phyloP scores from a whole-genome alignment of 1,139 yeast species.

The Geotrichum macrosporum region DNA sequence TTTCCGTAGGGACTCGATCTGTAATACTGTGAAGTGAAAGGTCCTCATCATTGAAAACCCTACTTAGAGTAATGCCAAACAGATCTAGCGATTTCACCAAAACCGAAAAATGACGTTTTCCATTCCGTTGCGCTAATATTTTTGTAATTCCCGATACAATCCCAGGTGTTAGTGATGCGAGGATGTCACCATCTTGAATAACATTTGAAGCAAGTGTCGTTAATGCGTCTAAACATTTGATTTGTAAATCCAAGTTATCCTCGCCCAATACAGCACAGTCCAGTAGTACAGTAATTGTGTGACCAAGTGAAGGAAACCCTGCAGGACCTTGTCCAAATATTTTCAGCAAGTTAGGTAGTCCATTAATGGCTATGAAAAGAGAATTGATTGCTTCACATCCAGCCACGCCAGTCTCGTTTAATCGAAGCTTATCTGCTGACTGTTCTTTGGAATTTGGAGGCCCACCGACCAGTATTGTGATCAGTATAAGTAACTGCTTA shows the following conservation, averaged over 20 bases:
- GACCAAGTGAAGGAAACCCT: slow-evolving; percentile 47
- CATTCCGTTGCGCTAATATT: slow-evolving; percentile 40
- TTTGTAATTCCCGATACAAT: slow-evolving; percentile 49
- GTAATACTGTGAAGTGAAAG: slow-evolving; percentile 25
- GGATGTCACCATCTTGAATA: slow-evolving; percentile 44
- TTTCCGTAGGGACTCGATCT: slow-evolving; percentile 2
- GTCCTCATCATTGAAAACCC: slow-evolving; percentile 44
- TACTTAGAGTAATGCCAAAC: slow-evolving; percentile 36
- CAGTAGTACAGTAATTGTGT: slow-evolving; percentile 45
- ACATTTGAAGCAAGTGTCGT: slow-evolving; percentile 36
- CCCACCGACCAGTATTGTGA: slow-evolving; percentile 47
- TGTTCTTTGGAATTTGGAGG: slow-evolving; percentile 33
- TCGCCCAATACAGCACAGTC: slow-evolving; percentile 36
- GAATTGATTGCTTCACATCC: slow-evolving; percentile 41
- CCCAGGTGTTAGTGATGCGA: slow-evolving; percentile 56
- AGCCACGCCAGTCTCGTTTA: slow-evolving; percentile 42
- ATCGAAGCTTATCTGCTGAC: slow-evolving; percentile 24
- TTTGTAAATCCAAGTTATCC: slow-evolving; percentile 27
- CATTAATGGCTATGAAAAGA: slow-evolving; percentile 39
- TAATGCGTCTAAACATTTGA: slow-evolving; percentile 37
- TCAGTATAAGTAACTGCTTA: slow-evolving; percentile 48
- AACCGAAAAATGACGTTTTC: slow-evolving; percentile 43
- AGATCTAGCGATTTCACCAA: slow-evolving; percentile 37
- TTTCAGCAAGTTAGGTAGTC: slow-evolving; percentile 17
- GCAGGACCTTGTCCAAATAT: slow-evolving; percentile 17